These are phyloP conservation scores for Artemisia annua DNA, from an alignment of 129 eudicot genomes.

Conservation along the genomic window DNA sequence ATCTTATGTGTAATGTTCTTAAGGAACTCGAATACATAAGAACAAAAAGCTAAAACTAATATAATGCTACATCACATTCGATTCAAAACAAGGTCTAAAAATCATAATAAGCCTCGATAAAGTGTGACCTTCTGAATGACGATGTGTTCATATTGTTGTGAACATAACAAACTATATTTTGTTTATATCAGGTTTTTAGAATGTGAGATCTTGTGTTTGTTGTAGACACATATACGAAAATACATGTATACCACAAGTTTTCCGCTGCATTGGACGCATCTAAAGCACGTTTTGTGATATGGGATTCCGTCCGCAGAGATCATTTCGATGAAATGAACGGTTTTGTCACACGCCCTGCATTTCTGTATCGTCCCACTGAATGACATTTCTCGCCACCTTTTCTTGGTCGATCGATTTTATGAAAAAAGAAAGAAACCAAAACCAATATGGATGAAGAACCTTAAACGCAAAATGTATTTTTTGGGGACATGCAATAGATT, in stretches of 20 bases:
- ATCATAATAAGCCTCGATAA: no score
- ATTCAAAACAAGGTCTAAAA: no score
- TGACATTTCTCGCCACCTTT: constrained; percentile 40
- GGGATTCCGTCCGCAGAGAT: constrained; percentile 81
- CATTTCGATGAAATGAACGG: constrained; percentile 77
- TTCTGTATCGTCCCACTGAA: constrained; percentile 72
- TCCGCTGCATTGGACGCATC: constrained; percentile 72
- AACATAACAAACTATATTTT: no score
- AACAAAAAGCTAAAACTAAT: background rate
- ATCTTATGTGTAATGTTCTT: background rate
- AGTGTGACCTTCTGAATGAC: no score
- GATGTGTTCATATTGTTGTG: no score
- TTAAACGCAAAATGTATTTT: constrained; percentile 13
- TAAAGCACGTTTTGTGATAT: constrained; percentile 76
- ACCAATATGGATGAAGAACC: constrained; percentile 1
- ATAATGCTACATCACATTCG: background rate
- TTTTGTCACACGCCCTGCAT: constrained; percentile 81
- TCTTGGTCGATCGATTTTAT: background rate
- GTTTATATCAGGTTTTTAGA: no score
- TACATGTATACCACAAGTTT: constrained; percentile 57
- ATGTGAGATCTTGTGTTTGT: no score
- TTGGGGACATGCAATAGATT: background rate
- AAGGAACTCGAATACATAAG: background rate
- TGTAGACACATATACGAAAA: background rate
- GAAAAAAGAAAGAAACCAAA: background rate